phyloP scores from a whole-genome alignment of 305 asterid genomes.

The Plantago rigida region DNA sequence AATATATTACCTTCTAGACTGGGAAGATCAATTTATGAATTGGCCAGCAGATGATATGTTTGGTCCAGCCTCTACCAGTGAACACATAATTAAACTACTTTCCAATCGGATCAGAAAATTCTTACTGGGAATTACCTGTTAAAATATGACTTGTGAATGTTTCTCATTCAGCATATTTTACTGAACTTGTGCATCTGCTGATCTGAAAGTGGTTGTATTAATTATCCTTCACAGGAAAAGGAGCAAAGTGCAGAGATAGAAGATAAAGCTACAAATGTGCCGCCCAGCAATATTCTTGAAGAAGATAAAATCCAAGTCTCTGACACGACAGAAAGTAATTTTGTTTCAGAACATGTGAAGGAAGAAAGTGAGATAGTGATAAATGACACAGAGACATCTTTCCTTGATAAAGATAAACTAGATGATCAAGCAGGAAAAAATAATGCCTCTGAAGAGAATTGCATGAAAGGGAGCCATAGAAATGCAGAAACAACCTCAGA shows the following conservation, averaged over 20 bases:
- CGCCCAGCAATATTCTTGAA: neutral
- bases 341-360: neutral
- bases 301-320: neutral
- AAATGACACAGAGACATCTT: constrained; percentile 22
- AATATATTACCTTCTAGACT: neutral
- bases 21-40: neutral
- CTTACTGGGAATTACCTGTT: no score
- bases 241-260: neutral
- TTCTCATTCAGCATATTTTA: no score
- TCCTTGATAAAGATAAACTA: constrained; percentile 22
- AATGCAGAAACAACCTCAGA: neutral
- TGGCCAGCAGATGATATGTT: neutral
- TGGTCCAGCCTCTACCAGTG: neutral
- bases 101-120: no score
- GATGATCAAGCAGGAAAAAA: constrained; percentile 25
- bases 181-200: neutral
- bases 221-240: neutral
- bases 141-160: no score
- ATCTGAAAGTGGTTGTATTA: neutral
- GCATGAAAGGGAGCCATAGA: neutral
- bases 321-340: neutral
- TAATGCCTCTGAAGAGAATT: neutral
- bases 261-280: neutral
- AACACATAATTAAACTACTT: no score
- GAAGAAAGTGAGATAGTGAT: constrained; percentile 19